Base-by-base conservation (phyloP, 345 rosid genomes). In the Corchorus olitorius region DNA sequence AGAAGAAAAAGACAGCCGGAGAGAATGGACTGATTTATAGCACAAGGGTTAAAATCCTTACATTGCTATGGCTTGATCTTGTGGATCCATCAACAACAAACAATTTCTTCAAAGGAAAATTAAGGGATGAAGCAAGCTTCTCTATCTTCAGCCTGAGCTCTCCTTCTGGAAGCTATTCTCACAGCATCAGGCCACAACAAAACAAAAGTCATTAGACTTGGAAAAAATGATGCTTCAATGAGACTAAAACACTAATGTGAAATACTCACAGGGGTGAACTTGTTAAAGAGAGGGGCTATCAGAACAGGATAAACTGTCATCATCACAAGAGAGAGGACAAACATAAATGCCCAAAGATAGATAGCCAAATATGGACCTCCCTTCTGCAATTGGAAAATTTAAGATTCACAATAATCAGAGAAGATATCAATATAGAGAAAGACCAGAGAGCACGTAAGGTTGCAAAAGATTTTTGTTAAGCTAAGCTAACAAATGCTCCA, bases 61-160 rank as follows among this genome's bases (percentile, higher is more conserved):
- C 99, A 91, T 97, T 97, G 93, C 99, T 94, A 78, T 97, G 99
- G 88, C 97, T 94, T 83, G 98, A 94, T 82, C 99, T 94, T 81
- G 99, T 97, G 72, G 99, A 97, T 82, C 99, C 99, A 87, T 97
- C 99, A 1, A 97, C 97, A 68, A 94, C 97, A 77, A 91, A 97
- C 86, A 97, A 86, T 85, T 97, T 97, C 87, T 90, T 97, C 64
- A 94, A 79, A 78, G 99, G 99, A 86, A 97, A 97, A 45, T 80
- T 90, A 27, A 91, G 93, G 41, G 97, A 91, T 58, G 93, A 84
- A 81, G 99, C 94, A 82, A 97, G 97, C 63, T 88, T 86, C 89
- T 97, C 97, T 64, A 97, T 97, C 83, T 91, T 92, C 77, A 62
- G 68, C 76, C 92, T 82, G 27, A 97, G 97, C 65, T 83, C 92